Percentiles rank a stretch among this genome's conserved stretches.
phyloP scores from a whole-genome alignment of 495 filamentous ascomycete species.

The Geopyxis carbonaria region DNA sequence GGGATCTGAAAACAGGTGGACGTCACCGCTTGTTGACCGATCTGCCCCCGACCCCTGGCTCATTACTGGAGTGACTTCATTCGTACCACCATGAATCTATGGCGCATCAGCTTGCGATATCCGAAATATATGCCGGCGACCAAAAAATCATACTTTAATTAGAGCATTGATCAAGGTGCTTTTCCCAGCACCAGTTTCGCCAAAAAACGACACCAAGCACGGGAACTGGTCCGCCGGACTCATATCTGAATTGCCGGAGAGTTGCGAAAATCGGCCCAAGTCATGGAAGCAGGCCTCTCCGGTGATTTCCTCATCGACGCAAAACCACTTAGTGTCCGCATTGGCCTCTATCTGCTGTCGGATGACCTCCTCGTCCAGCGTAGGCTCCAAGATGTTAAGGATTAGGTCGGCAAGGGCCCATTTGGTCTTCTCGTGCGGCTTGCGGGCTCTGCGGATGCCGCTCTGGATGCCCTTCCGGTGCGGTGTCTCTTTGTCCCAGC shows the following conservation, averaged over 20 bases:
- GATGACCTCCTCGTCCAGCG: slow-evolving; percentile 4
- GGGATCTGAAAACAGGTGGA: slow-evolving; percentile 48
- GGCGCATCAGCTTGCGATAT: not conserved
- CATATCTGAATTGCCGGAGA: slow-evolving; percentile 12
- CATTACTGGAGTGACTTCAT: slow-evolving; percentile 22
- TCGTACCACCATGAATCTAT: not conserved
- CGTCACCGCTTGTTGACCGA: slow-evolving; percentile 42
- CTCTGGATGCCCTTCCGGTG: slow-evolving; percentile 6
- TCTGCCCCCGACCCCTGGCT: slow-evolving; percentile 13
- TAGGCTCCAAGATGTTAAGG: slow-evolving; percentile 12
- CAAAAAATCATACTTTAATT: not conserved
- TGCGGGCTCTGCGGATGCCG: not conserved
- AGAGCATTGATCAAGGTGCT: slow-evolving; percentile 33
- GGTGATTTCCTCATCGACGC: slow-evolving; percentile 3
- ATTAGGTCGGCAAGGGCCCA: slow-evolving; percentile 16
- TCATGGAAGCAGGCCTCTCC: slow-evolving; percentile 3
- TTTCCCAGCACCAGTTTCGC: slow-evolving; percentile 38
- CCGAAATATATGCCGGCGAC: not conserved
- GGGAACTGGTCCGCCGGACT: slow-evolving; percentile 18
- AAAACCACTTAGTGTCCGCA: slow-evolving; percentile 19
- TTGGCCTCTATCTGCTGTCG: slow-evolving; percentile 10
- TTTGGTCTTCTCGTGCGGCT: slow-evolving; percentile 17
- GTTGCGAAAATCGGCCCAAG: slow-evolving; percentile 2
- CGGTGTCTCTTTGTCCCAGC: not conserved
- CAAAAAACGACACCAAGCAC: slow-evolving; percentile 30